A percentile compares a stretch with the other conserved stretches of the same genome.
Evolutionary conservation across 495 filamentous ascomycete species (phyloP).

Genomic region (Ascobolus immersus): DNA sequence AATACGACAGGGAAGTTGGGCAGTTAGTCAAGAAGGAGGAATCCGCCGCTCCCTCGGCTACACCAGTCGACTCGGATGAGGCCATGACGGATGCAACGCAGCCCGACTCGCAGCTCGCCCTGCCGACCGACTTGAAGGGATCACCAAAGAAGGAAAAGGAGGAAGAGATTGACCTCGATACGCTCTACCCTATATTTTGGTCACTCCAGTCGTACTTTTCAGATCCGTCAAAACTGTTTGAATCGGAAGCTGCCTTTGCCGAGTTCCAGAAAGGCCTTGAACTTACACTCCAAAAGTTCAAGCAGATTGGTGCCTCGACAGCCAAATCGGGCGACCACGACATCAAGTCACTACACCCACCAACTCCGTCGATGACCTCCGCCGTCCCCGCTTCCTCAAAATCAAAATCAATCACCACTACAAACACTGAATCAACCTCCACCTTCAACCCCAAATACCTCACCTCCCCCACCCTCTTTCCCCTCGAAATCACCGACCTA

Average conservation of each 20-base stretch:
- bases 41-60: neutral
- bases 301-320: constrained; percentile 42
- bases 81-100: constrained; percentile 15
- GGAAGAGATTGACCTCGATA: constrained; percentile 34
- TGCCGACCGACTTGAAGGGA: constrained; percentile 19
- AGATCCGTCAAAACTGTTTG: constrained; percentile 60
- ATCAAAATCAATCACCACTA: too few relatives aligned
- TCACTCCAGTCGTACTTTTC: constrained; percentile 73
- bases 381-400: too few relatives aligned
- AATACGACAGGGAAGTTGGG: constrained; percentile 49
- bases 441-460: constrained; percentile 92
- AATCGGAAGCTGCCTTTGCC: constrained; percentile 33
- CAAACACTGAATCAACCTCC: too few relatives aligned
- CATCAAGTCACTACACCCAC: too few relatives aligned
- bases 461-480: constrained; percentile 81
- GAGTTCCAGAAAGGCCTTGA: constrained; percentile 58
- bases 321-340: constrained; percentile 6
- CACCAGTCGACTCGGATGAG: constrained; percentile 12
- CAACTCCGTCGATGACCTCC: too few relatives aligned
- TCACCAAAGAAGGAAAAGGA: constrained; percentile 16
- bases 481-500: constrained; percentile 82
- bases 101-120: constrained; percentile 24
- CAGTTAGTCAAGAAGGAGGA: constrained; percentile 21
- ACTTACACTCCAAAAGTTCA: constrained; percentile 55
- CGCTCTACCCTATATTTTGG: constrained; percentile 85